phyloP scores from a whole-genome alignment of 192 early-diverging fungal genomes.

The Coemansia sp. region DNA sequence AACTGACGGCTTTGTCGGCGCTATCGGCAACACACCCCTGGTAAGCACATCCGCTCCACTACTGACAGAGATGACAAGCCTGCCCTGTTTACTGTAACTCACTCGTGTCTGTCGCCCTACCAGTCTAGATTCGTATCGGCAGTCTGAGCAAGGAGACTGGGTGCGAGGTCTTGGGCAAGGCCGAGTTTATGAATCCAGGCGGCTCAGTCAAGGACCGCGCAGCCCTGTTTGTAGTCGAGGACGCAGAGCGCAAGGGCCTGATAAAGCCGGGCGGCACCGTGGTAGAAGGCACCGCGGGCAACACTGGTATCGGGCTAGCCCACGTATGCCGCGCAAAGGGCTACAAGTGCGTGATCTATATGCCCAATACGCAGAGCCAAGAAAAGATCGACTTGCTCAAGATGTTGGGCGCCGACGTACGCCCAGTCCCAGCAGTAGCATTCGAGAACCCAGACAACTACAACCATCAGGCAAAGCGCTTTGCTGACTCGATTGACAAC shows the following conservation, averaged over 20 bases:
- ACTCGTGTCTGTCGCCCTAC: not conserved
- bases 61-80: not conserved
- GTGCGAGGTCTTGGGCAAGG: slow-evolving; percentile 89
- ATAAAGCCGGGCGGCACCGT: slow-evolving; percentile 89
- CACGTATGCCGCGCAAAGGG: slow-evolving; percentile 93
- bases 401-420: slow-evolving; percentile 95
- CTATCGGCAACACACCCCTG: slow-evolving; percentile 92
- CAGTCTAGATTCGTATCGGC: slow-evolving; percentile 68
- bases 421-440: slow-evolving; percentile 89
- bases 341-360: slow-evolving; percentile 95
- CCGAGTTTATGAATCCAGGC: slow-evolving; percentile 98
- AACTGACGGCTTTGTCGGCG: slow-evolving; percentile 76
- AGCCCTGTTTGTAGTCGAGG: slow-evolving; percentile 91
- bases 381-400: slow-evolving; percentile 93
- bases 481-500: slow-evolving; percentile 77
- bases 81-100: not conserved
- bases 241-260: slow-evolving; percentile 88
- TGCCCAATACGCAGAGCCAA: slow-evolving; percentile 96
- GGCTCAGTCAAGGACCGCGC: slow-evolving; percentile 98
- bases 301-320: slow-evolving; percentile 96
- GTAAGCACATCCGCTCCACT: slow-evolving; percentile 53
- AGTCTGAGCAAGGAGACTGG: slow-evolving; percentile 76
- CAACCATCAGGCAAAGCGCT: slow-evolving; percentile 89
- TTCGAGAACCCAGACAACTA: slow-evolving; percentile 93
- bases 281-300: slow-evolving; percentile 85